A percentile compares a stretch with the other conserved stretches of the same genome.
Evolutionary conservation across 176 grass and related monocot genomes (phyloP).

Genomic region (Carex scoparia): DNA sequence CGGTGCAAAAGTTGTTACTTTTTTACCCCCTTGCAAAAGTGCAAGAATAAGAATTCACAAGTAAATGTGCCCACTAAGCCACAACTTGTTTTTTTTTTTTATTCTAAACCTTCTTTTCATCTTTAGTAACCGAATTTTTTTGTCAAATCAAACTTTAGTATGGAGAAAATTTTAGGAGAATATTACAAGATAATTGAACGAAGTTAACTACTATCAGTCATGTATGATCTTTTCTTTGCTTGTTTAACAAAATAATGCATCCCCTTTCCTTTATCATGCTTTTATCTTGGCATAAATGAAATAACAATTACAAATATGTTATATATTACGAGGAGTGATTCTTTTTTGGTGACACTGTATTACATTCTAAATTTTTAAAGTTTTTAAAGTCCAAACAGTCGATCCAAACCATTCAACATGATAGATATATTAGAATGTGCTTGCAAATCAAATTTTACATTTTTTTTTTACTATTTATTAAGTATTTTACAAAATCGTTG

Average conservation of each 20-base stretch:
- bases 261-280: not conserved
- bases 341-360: too few species aligned
- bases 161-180: not conserved
- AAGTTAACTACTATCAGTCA: not conserved
- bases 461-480: too few species aligned
- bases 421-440: too few species aligned
- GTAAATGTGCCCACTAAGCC: not conserved
- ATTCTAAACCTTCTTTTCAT: not conserved
- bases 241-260: not conserved
- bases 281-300: not conserved
- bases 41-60: not conserved
- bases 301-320: not conserved
- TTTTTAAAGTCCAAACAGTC: too few species aligned
- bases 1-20: too few species aligned
- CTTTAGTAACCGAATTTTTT: constrained; percentile 3
- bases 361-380: too few species aligned
- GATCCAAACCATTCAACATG: too few species aligned
- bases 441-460: too few species aligned
- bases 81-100: not conserved
- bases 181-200: constrained; percentile 4
- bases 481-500: too few species aligned
- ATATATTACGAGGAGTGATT: not conserved
- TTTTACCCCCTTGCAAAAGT: not conserved
- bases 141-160: constrained; percentile 9
- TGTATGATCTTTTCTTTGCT: not conserved